Conservation (phyloP, 179 eudicot species). For the Beta lomatogona region DNA sequence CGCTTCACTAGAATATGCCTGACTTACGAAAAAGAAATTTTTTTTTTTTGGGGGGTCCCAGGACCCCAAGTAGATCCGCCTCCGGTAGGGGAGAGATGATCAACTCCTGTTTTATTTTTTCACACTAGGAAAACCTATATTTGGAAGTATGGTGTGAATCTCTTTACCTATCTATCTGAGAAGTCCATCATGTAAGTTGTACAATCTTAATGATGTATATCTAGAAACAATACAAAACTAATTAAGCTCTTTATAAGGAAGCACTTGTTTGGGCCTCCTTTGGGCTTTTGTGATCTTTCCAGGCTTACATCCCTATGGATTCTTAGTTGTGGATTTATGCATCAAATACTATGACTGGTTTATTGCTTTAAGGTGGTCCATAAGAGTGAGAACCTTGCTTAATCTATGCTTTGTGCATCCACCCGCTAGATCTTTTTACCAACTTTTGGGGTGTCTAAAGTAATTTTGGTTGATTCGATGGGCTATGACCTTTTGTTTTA, state of each 20-base stretch:
- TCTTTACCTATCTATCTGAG: neutral
- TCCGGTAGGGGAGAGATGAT: too few relatives aligned
- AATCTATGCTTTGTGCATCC: too few relatives aligned
- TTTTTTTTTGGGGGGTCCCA: too few relatives aligned
- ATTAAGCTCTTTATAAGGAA: neutral
- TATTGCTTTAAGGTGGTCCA: neutral
- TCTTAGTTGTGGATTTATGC: neutral
- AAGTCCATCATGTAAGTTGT: neutral
- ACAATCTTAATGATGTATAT: neutral
- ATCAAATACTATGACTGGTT: neutral
- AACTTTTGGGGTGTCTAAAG: neutral
- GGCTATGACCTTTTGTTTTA: neutral
- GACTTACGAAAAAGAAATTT: too few relatives aligned
- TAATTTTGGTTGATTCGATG: neutral
- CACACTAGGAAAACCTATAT: neutral
- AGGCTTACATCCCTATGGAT: neutral
- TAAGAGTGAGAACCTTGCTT: neutral
- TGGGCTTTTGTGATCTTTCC: neutral
- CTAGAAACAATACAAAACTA: neutral
- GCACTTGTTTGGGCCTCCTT: neutral
- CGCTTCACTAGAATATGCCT: too few relatives aligned
- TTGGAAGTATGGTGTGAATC: neutral
- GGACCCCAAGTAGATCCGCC: too few relatives aligned
- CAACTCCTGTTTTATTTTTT: neutral
- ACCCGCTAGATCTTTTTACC: neutral